Percentiles rank a stretch among this genome's conserved stretches.
These are phyloP conservation scores for Dichotomocladium elegans DNA, from an alignment of 371 early-diverging fungal species.

Conservation along the genomic window DNA sequence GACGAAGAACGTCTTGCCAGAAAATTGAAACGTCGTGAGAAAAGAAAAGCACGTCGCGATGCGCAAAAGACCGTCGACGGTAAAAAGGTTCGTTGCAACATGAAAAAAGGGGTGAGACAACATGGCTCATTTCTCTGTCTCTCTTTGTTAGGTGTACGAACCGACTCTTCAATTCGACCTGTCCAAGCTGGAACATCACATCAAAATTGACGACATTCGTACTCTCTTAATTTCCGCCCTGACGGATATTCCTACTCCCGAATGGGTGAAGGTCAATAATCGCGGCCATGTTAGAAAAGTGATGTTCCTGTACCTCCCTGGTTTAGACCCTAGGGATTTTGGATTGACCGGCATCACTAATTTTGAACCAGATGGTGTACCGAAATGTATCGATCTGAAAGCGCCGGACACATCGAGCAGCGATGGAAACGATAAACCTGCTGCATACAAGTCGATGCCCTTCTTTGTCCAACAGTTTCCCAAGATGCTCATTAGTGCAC, in stretches of 20 bases:
- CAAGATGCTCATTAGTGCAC: slow-evolving; percentile 30
- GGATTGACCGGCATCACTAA: slow-evolving; percentile 6
- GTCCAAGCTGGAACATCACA: slow-evolving; percentile 3
- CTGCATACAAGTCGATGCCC: slow-evolving; percentile 35
- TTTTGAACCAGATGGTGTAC: background rate
- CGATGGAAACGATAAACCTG: no score
- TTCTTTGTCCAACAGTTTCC: slow-evolving; percentile 23
- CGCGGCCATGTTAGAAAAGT: slow-evolving; percentile 20
- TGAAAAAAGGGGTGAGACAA: background rate
- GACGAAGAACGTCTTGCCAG: slow-evolving; percentile 10
- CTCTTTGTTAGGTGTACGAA: slow-evolving; percentile 5
- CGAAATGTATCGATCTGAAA: slow-evolving; percentile 13
- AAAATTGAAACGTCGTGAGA: slow-evolving; percentile 2
- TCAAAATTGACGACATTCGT: slow-evolving; percentile 24
- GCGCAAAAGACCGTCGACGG: slow-evolving; percentile 13
- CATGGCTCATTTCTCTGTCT: background rate
- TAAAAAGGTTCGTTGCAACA: slow-evolving; percentile 11
- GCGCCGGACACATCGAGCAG: no score
- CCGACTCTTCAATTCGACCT: slow-evolving; percentile 22
- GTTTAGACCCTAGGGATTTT: slow-evolving; percentile 31
- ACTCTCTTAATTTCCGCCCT: slow-evolving; percentile 33
- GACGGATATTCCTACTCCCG: slow-evolving; percentile 22
- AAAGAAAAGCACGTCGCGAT: slow-evolving; percentile 8
- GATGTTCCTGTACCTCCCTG: slow-evolving; percentile 32
- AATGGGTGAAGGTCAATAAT: slow-evolving; percentile 25